These are phyloP conservation scores for Akebia trifoliata DNA, from an alignment of 164 flowering plant species.

Conservation along the genomic window DNA sequence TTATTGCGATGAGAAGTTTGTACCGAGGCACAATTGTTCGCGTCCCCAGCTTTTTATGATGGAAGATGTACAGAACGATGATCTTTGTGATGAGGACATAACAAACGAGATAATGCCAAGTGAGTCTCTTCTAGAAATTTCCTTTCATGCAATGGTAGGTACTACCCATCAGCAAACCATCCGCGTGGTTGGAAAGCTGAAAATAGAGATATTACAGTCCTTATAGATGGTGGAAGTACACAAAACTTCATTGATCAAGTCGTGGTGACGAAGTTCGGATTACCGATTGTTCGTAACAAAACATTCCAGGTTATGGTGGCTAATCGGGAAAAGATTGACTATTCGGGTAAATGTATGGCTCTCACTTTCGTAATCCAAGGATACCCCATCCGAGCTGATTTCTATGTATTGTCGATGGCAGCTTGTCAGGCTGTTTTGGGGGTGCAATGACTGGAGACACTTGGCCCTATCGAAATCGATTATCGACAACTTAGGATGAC, in stretches of 20 bases:
- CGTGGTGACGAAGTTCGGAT: background rate
- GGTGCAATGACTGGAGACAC: background rate
- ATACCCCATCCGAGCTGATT: background rate
- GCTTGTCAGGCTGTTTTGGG: background rate
- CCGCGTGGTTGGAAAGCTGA: background rate
- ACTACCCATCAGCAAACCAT: constrained; percentile 2
- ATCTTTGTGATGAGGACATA: too few species aligned
- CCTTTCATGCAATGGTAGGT: background rate
- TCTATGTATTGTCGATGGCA: background rate
- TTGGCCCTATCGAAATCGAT: background rate
- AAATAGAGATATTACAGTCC: background rate
- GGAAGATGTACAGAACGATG: too few species aligned
- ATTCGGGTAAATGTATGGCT: background rate
- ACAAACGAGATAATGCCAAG: background rate
- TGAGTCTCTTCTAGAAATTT: background rate
- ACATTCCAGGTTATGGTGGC: constrained; percentile 2
- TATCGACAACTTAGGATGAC: background rate
- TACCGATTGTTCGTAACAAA: background rate
- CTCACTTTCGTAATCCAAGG: background rate
- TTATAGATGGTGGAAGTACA: constrained; percentile 5
- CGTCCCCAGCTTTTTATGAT: too few species aligned
- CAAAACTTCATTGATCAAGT: constrained; percentile 3
- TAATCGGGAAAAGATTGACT: background rate
- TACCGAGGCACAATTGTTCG: too few species aligned
- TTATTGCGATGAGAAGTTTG: background rate